Evolutionary conservation across 169 alveolate genomes (phyloP).

Genomic region (Cryptosporidium canis): DNA sequence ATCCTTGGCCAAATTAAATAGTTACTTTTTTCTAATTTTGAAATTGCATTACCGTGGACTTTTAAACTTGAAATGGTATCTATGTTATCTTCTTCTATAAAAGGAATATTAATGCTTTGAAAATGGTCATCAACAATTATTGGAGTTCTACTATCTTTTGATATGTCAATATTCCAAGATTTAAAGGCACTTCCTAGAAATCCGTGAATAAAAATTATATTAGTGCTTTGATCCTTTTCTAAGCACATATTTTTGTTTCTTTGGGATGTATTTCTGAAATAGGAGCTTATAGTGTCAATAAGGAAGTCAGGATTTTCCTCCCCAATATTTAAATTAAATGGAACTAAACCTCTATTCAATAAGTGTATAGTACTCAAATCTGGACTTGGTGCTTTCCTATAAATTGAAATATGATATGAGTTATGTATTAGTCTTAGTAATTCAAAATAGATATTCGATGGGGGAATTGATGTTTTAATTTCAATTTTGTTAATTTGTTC

Average conservation of each 20-base stretch:
- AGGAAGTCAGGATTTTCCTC: constrained; percentile 3
- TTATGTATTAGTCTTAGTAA: constrained; percentile 37
- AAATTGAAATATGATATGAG: not conserved
- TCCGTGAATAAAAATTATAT: constrained; percentile 61
- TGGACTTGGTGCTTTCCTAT: not conserved
- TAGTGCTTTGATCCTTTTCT: not conserved
- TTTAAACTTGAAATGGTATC: not conserved
- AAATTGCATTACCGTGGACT: not conserved
- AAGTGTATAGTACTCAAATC: not conserved
- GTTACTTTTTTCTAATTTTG: constrained; percentile 20
- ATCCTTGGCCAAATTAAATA: constrained; percentile 62
- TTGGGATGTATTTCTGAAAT: not conserved
- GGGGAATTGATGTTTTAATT: constrained; percentile 6
- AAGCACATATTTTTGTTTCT: not conserved
- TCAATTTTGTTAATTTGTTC: not conserved
- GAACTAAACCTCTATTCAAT: constrained; percentile 23
- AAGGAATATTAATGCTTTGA: not conserved
- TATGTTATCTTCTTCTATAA: not conserved
- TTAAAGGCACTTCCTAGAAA: constrained; percentile 68
- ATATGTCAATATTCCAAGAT: constrained; percentile 53
- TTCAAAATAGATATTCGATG: constrained; percentile 46
- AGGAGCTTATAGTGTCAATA: not conserved
- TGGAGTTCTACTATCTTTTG: constrained; percentile 20
- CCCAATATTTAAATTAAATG: not conserved
- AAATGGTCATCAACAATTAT: not conserved